Evolutionary conservation across 108 stramenopile species (phyloP), one percentile per base, ranked within the genome.

Genomic region (Mayamaea pseudoterrestris): DNA sequence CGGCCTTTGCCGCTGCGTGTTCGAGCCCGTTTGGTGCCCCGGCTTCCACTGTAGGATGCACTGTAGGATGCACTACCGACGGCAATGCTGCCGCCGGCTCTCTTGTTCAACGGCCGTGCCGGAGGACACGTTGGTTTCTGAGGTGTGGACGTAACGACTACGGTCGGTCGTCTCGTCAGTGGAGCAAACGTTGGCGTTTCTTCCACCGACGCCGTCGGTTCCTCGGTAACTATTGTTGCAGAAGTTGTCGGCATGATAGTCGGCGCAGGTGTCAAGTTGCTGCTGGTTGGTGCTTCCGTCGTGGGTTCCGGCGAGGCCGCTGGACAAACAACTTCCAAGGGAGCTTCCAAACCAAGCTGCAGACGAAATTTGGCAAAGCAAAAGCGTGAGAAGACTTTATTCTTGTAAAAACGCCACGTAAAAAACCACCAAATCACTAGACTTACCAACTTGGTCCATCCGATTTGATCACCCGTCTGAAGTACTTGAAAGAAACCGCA

Each of bases 391-490:
- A 45, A 30, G 1, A 32, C 11, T 0, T 47, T 25, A 9, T 0
- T 8, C 14, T 12, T 28, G 8, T 3, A 5, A 49, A 32, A 34
- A 14, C 23, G 0, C 6, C 14, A 5, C 30, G 8, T 3, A 5
- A 49, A 32, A 34, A 14, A 6, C 11, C 31, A 24, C 7, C 6
- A 12, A 6, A 34, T 2, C 6, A 17, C 6, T 16, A 12, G 20
- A 61, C 61, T 69, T 55, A 59, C 58, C 35, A 69, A 50, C 13
- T 6, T n/a, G 24, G 35, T 41, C 66, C 66, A 68, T 12, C 66
- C 66, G 42, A 46, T 44, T 27, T 31, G 37, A 41, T 60, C 39
- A 30, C 60, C 66, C 27, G 32, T 30, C 16, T 25, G 17, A n/a
- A 68, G 21, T 0, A 61, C 55, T 0, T 59, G 66, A 27, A 57